Percentiles rank a stretch among this genome's conserved stretches.
phyloP scores from a whole-genome alignment of 169 alveolate species.

The Plasmodium gonderi region DNA sequence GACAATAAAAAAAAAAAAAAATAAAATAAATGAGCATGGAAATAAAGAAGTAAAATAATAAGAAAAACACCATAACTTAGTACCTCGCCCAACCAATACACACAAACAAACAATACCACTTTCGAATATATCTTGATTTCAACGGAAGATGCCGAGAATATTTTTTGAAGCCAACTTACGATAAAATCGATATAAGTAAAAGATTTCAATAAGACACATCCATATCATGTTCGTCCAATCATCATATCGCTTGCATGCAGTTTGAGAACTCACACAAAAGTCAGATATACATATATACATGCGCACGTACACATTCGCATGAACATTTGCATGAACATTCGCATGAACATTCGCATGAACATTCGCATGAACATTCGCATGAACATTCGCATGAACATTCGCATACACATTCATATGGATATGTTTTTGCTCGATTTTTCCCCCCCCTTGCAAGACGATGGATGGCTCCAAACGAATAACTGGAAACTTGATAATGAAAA shows the following conservation, averaged over 20 bases:
- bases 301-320: too few species aligned
- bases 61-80: not conserved
- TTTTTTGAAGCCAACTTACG: constrained; percentile 58
- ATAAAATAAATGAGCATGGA: not conserved
- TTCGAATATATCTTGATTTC: not conserved
- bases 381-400: not conserved
- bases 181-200: constrained; percentile 49
- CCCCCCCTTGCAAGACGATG: not conserved
- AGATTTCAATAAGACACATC: not conserved
- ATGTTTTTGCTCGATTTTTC: not conserved
- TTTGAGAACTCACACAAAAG: not conserved
- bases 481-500: constrained; percentile 51
- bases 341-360: not conserved
- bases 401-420: not conserved
- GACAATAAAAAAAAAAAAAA: not conserved
- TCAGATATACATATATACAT: too few species aligned
- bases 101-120: too few species aligned
- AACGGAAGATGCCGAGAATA: constrained; percentile 68
- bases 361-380: not conserved
- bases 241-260: not conserved
- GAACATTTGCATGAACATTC: not conserved
- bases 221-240: not conserved
- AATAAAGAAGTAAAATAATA: not conserved
- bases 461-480: constrained; percentile 63
- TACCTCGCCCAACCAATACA: too few species aligned